Base-by-base conservation (phyloP, 768 basidiomycete species). In the Suillus hirtellus region DNA sequence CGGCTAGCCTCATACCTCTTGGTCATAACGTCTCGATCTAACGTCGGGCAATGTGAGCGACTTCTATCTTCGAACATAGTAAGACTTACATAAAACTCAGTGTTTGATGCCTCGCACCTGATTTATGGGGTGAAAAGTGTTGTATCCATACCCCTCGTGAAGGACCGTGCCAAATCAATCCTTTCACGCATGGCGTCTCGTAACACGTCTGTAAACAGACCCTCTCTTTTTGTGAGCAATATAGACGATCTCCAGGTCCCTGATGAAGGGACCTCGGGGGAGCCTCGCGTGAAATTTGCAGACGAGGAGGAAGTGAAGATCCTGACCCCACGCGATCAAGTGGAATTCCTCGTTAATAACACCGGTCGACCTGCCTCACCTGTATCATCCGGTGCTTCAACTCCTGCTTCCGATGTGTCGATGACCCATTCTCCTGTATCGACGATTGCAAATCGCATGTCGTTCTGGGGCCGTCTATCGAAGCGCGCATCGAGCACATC, bases 51-150 rank as follows among this genome's bases (percentile, higher is more conserved):
- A 66, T 72, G 93, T 91, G 72, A 76, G 90, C 47, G 24, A 66
- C 44, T 42, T 54, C 9, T 15, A 34, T 31, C 17, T 42, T 27
- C 42, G 9, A 43, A 19, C 38, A 43, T 12, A 31, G 10, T 58
- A 27, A 42, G 10, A 62, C 55, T 14, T 53, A 54, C 42, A 31
- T 19, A 31, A 34, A n/a, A 42, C 17, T 3, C 67, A 93, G 92
- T 93, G 56, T 79, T 93, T 65, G 86, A 91, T 64, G 79, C 78
- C 24, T 73, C 77, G 35, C 87, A 87, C 70, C 71, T 80, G 0
- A 82, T 94, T 7, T 92, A 90, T 73, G 78, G 80, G 35, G 81
- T 93, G 62, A 90, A 89, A 74, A 82, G 82, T 38, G 86, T 93
- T 24, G 78, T 79, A 58, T 87, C 88, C 4, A 88, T 95, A 34